Base-by-base conservation (phyloP, 2,329 filamentous ascomycete species). In the Cercospora sp. region DNA sequence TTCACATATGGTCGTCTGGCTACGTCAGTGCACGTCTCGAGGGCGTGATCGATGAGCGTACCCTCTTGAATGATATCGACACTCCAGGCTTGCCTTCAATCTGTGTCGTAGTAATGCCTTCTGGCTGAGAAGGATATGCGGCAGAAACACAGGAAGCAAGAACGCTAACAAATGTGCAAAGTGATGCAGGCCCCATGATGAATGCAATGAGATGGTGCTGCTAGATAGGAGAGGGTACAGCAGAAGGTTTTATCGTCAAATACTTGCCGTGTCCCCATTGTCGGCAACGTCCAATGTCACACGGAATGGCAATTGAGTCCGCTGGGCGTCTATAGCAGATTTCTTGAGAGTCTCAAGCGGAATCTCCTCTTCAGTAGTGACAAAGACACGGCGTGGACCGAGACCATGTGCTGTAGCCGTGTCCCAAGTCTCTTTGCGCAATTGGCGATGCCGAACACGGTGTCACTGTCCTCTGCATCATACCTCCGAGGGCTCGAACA, bases 1-100 rank as follows among this genome's bases (percentile, higher is more conserved):
- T 75, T 87, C 85, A 73, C 85, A 87, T 31, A 87, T 83, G 3
- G 78, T 69, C 1, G 73, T 74, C 72, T 72, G 42, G 58, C 28
- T 66, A 26, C 13, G 59, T 69, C 42, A 70, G 53, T 33, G 26
- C 53, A 13, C 10, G 20, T 20, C 26, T 18, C 8, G 3, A 13
- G 8, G 9, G 2, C 2, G 18, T 8, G 36, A 26, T n/a, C 28
- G 28, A 28, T 26, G 26, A 58, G 45, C 20, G 48, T 64, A 69
- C 70, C 62, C 69, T 42, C 58, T 73, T 74, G 59, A 72, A 74
- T 10, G 72, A 71, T 9, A 78, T 77, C 16, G 74, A 73, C 6
- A 60, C 65, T 7, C 66, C 72, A 28, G 69, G 69, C 16, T 64
- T 42, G n/a, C 28, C 26, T 12, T 62, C 40, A 1, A 70, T 57